Evolutionary conservation across 257 asterid genomes (phyloP), one percentile per base, ranked within the genome.

Genomic region (Cordia subcordata): DNA sequence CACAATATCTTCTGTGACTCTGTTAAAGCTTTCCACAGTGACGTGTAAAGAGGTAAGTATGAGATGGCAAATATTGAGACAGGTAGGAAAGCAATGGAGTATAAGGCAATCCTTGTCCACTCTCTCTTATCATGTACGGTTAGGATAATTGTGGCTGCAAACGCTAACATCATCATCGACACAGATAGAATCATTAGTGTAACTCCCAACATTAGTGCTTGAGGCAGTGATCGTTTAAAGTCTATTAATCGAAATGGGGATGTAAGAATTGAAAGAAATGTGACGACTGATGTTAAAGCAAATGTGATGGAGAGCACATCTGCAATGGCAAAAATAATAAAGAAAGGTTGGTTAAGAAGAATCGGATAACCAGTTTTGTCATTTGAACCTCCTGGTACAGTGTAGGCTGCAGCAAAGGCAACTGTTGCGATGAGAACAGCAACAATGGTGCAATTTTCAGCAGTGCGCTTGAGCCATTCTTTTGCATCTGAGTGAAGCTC

Each of bases 371-470:
- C 55, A 3, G 66, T 66, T 49, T 55, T 49, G 16, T 66, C 60
- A 40, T 58, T 59, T 49, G 61, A 57, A 16, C 72, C 66, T 17
- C 72, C 66, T 39, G 61, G 72, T 1, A 67, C 44, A 8, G 66
- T 59, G 55, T 59, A 67, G 47, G 66, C 72, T 59, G 72, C 72
- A 18, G 66, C 72, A 67, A 59, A 67, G 42, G 72, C 66, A 54
- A 67, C 71, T 4, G 71, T 57, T 40, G 65, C 64, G 51, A 66
- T 66, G 14, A 66, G 60, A 42, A 66, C 65, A 12, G 55, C 71
- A 33, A 66, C 60, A 39, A 66, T 49, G 46, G 71, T 15, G 53
- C 60, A 66, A 45, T 66, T 49, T 20, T 66, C 71, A 37, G 60
- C 54, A 1, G 71, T 66, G 27, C 65, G 60, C 44, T 58, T 58